Evolutionary conservation across 345 rosid species (phyloP).

Genomic region (Eucalyptus fibrosa): DNA sequence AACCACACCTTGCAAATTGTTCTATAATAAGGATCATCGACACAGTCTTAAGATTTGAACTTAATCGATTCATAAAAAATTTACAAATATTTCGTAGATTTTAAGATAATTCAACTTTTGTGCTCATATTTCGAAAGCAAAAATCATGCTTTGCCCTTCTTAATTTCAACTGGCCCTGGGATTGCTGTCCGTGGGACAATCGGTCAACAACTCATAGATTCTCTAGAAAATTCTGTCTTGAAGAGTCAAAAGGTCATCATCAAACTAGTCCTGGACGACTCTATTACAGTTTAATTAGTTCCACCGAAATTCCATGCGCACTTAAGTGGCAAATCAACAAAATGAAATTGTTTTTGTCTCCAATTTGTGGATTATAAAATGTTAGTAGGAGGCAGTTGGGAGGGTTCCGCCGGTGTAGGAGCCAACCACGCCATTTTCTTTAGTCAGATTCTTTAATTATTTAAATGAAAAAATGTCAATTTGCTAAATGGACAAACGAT

Average conservation of each 20-base stretch:
- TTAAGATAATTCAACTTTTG: neutral
- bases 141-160: neutral
- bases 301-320: neutral
- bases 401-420: neutral
- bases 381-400: neutral
- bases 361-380: neutral
- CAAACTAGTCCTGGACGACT: neutral
- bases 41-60: neutral
- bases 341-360: neutral
- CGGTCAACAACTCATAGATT: neutral
- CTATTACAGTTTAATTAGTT: neutral
- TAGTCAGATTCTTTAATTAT: neutral
- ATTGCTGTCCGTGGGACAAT: neutral
- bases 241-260: neutral
- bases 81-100: neutral
- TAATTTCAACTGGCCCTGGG: neutral
- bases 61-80: neutral
- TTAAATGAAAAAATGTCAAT: neutral
- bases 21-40: neutral
- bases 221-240: neutral
- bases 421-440: neutral
- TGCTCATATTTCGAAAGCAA: neutral
- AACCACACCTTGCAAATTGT: neutral
- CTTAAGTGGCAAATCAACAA: neutral
- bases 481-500: neutral